A percentile compares a stretch with the other conserved stretches of the same genome.
Evolutionary conservation across 345 rosid species (phyloP).

Genomic region (Stellera chamaejasme): DNA sequence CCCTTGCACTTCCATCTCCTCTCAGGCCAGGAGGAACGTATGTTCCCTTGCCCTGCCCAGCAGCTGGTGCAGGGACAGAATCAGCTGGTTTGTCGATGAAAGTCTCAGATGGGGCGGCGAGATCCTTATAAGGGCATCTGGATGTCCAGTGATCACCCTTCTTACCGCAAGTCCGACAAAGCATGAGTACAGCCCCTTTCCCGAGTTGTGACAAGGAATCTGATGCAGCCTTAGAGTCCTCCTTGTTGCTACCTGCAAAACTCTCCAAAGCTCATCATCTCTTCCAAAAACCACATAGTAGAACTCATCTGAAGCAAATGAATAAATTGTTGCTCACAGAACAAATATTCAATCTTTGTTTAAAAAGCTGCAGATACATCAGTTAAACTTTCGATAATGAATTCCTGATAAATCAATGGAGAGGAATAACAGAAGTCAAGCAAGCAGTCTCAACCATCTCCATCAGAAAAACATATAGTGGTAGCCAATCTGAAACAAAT

Average conservation of each 20-base stretch:
- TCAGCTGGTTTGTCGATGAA: slow-evolving; percentile 54
- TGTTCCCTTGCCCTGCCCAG: slow-evolving; percentile 43
- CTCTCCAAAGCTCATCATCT: slow-evolving; percentile 1
- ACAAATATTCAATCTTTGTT: background rate
- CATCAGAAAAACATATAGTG: background rate
- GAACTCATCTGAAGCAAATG: background rate
- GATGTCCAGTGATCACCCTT: slow-evolving; percentile 96
- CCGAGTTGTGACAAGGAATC: slow-evolving; percentile 60
- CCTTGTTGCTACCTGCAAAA: slow-evolving; percentile 53
- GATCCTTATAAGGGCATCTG: slow-evolving; percentile 86
- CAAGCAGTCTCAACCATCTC: background rate
- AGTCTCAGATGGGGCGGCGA: slow-evolving; percentile 42
- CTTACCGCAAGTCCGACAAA: slow-evolving; percentile 82
- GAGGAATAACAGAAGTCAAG: background rate
- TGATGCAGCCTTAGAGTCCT: slow-evolving; percentile 49
- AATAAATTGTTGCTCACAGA: no score
- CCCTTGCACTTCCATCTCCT: slow-evolving; percentile 54
- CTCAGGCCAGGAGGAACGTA: slow-evolving; percentile 82
- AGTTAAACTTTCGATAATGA: background rate
- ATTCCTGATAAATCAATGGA: background rate
- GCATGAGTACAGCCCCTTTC: slow-evolving; percentile 74
- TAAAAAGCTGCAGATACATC: background rate
- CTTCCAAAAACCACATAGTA: background rate
- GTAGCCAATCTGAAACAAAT: no score
- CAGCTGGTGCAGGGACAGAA: slow-evolving; percentile 35